Evolutionary conservation across 129 eudicot genomes (phyloP).

Genomic region (Arctium lappa): DNA sequence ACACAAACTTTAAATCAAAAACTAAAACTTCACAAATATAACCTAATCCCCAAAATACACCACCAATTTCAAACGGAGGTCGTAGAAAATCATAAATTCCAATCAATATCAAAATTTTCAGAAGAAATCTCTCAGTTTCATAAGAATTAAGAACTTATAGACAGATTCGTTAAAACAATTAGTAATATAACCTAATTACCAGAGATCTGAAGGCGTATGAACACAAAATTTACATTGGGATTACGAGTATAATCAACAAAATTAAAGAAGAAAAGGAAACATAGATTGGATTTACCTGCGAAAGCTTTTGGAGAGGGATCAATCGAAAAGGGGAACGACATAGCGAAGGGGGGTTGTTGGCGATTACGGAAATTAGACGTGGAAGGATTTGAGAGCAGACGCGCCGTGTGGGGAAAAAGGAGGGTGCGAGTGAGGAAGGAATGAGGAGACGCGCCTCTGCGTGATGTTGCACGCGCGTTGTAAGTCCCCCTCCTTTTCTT

Average conservation of each 20-base stretch:
- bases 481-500: too few species aligned
- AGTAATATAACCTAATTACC: conserved; percentile 4
- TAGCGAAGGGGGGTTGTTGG: conserved; percentile 4
- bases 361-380: too few species aligned
- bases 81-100: neutral
- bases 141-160: neutral
- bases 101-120: neutral
- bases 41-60: conserved; percentile 6
- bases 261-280: neutral
- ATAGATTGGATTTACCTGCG: conserved; percentile 30
- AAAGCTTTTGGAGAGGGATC: conserved; percentile 25
- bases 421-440: too few species aligned
- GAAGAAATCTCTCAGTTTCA: neutral
- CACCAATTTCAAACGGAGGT: neutral
- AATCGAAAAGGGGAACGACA: conserved; percentile 11
- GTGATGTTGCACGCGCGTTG: too few species aligned
- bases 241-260: neutral
- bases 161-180: conserved; percentile 11
- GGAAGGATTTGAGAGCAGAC: too few species aligned
- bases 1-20: neutral
- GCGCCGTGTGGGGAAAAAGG: too few species aligned
- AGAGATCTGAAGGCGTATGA: conserved; percentile 29
- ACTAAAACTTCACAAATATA: neutral
- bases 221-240: neutral
- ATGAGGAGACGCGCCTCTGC: too few species aligned